A percentile compares a stretch with the other conserved stretches of the same genome.
Conservation (phyloP, 208 protist genomes). For the Trypanosoma theileri region DNA sequence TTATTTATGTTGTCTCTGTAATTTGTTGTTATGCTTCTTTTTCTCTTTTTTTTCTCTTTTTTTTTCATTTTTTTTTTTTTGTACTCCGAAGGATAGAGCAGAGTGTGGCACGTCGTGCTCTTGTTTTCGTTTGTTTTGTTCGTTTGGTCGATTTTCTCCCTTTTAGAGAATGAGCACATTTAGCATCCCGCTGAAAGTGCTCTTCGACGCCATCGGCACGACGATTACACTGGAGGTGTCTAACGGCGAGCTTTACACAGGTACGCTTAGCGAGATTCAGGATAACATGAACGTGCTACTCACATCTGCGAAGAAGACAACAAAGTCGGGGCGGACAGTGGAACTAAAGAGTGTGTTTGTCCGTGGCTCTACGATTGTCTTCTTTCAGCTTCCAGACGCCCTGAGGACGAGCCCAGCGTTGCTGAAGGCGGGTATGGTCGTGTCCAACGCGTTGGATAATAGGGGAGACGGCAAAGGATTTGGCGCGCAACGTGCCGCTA, state of each 20-base stretch:
- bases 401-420: conserved; percentile 75
- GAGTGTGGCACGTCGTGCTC: neutral
- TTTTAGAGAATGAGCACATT: conserved; percentile 30
- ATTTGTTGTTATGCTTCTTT: conserved; percentile 12
- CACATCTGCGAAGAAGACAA: conserved; percentile 71
- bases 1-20: conserved; percentile 8
- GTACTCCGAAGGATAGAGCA: neutral
- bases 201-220: conserved; percentile 90
- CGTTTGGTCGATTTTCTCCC: neutral
- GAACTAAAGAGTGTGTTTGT: conserved; percentile 82
- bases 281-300: conserved; percentile 93
- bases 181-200: conserved; percentile 92
- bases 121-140: conserved; percentile 18
- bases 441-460: conserved; percentile 63
- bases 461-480: conserved; percentile 87
- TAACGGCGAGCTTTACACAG: conserved; percentile 90
- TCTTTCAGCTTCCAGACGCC: conserved; percentile 92
- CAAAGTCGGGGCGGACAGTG: conserved; percentile 54
- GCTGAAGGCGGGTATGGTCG: conserved; percentile 51
- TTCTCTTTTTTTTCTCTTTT: conserved; percentile 19
- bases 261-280: conserved; percentile 83
- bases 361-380: conserved; percentile 89
- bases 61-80: neutral
- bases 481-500: conserved; percentile 29
- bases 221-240: conserved; percentile 90